Evolutionary conservation across 1,284 basidiomycete genomes (phyloP).

Genomic region (Tetrapyrgos nigripes): DNA sequence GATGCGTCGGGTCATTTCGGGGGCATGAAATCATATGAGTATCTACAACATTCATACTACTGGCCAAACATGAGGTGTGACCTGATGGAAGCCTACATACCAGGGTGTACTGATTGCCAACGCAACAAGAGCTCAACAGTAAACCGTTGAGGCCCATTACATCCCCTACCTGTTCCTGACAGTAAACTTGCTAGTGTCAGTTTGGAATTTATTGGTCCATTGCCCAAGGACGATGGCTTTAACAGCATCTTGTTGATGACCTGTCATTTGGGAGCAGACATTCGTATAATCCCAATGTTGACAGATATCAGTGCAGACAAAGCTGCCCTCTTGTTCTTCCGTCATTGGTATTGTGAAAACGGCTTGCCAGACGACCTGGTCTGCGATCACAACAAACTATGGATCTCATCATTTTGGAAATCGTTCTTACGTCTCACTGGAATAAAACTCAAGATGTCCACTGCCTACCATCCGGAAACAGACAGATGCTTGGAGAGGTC

Average conservation of each 20-base stretch:
- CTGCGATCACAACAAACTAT: too few species aligned
- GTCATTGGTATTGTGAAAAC: too few species aligned
- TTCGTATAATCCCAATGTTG: too few species aligned
- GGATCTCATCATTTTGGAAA: slow-evolving; percentile 27
- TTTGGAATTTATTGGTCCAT: slow-evolving; percentile 40
- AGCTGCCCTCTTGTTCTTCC: too few species aligned
- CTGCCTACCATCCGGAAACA: slow-evolving; percentile 32
- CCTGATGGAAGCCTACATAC: too few species aligned
- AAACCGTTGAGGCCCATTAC: slow-evolving; percentile 30
- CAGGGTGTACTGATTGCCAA: slow-evolving; percentile 38
- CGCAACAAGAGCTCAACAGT: slow-evolving; percentile 17
- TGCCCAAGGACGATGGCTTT: slow-evolving; percentile 36
- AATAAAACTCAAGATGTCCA: slow-evolving; percentile 10
- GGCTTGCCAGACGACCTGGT: too few species aligned
- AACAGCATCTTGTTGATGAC: too few species aligned
- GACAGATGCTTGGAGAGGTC: slow-evolving; percentile 39
- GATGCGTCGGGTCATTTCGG: slow-evolving; percentile 45
- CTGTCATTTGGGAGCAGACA: too few species aligned
- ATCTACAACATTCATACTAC: slow-evolving; percentile 37
- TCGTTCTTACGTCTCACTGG: slow-evolving; percentile 1
- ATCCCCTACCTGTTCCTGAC: too few species aligned
- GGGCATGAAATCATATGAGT: slow-evolving; percentile 38
- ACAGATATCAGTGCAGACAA: too few species aligned
- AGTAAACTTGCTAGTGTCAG: slow-evolving; percentile 29
- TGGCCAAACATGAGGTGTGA: too few species aligned